Evolutionary conservation across 441 rosid species (phyloP).

Genomic region (Erodium texanum): DNA sequence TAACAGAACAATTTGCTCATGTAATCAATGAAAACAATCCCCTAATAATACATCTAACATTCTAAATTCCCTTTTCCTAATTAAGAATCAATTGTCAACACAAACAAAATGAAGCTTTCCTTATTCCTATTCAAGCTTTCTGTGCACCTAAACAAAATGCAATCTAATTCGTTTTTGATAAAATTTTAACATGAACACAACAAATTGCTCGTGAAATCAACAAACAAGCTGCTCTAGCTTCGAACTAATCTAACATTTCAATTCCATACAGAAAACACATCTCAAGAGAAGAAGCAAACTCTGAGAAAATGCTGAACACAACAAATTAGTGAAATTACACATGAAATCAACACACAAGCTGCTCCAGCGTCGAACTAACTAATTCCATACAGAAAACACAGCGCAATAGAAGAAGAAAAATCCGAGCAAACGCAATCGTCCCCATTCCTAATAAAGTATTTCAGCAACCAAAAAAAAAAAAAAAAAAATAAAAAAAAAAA

Average conservation of each 20-base stretch:
- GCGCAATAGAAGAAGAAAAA: background rate
- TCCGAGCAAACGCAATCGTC: background rate
- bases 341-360: background rate
- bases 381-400: background rate
- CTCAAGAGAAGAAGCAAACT: no score
- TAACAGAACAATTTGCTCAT: background rate
- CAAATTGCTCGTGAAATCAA: background rate
- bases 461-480: slow-evolving; percentile 1
- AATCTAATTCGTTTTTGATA: no score
- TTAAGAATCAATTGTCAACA: background rate
- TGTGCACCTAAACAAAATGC: background rate
- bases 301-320: background rate
- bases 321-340: background rate
- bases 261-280: no score
- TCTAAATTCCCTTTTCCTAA: background rate
- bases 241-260: no score
- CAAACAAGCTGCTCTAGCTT: background rate
- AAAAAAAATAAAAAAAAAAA: no score
- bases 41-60: background rate
- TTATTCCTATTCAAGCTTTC: background rate
- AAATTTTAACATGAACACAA: no score
- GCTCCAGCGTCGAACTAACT: no score
- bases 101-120: background rate
- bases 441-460: background rate
- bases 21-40: background rate